These are phyloP conservation scores for Sporobolomyces phaffii DNA, from an alignment of 768 basidiomycete genomes.

Conservation along the genomic window DNA sequence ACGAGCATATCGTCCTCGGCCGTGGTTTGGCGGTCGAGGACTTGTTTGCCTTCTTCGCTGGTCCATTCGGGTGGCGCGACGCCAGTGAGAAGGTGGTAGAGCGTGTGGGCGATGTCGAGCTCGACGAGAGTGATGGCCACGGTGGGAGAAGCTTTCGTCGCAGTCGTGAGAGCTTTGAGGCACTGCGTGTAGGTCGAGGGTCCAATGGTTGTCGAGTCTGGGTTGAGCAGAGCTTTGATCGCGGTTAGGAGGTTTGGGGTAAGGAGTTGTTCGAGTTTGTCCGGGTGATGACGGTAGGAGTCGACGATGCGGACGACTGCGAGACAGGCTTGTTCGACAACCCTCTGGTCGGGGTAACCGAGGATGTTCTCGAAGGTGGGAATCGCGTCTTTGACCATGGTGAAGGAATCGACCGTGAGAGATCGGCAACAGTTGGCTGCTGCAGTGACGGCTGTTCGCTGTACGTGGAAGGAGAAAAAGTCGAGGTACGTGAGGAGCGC, in stretches of 20 bases:
- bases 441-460: conserved; percentile 91
- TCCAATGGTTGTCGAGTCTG: conserved; percentile 31
- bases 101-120: conserved; percentile 82
- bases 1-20: conserved; percentile 90
- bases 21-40: conserved; percentile 34
- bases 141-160: conserved; percentile 78
- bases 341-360: conserved; percentile 82
- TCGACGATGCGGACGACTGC: conserved; percentile 93
- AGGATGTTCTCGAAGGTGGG: conserved; percentile 89
- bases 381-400: conserved; percentile 73
- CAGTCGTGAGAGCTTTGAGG: conserved; percentile 77
- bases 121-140: conserved; percentile 80
- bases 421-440: conserved; percentile 95
- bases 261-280: conserved; percentile 69
- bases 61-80: conserved; percentile 66
- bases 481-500: conserved; percentile 92
- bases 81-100: conserved; percentile 93
- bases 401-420: conserved; percentile 78
- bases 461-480: conserved; percentile 96
- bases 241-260: conserved; percentile 60
- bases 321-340: conserved; percentile 94
- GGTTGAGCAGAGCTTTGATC: conserved; percentile 39
- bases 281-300: conserved; percentile 76
- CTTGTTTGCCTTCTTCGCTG: conserved; percentile 29
- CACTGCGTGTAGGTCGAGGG: conserved; percentile 70